Base-by-base conservation (phyloP, 1,284 basidiomycete genomes). In the Tremellales sp. region DNA sequence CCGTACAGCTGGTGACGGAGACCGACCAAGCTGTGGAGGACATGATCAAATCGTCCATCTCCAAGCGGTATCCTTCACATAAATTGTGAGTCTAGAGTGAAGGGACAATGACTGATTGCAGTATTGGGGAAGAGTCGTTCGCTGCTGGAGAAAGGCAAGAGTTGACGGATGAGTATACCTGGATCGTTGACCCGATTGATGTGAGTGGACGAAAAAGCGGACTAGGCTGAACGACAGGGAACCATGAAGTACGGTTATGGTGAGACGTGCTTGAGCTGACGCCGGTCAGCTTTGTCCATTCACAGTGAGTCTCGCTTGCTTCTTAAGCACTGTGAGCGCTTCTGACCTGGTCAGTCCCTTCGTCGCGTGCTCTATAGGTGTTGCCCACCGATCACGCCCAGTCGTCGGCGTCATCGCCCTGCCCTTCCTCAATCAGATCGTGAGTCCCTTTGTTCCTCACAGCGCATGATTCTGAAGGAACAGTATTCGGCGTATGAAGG, bases 11-110 rank as follows among this genome's bases (percentile, higher is more conserved):
- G 24, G 93, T 97, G 10, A 97, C 93, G 0, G 87, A 96, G 75
- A 94, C 89, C 60, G 93, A 98, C 72, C 86, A 93, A 50, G 84
- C 80, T 22, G 91, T 96, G 6, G 93, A 97, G 72, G 84, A 88
- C 56, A 78, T 93, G 47, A 89, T 97, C 46, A 85, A 84, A 71
- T 65, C 77, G 39, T 81, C 84, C 62, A 83, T 97, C 46, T 73
- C 77, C 17, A 73, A 76, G 25, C 78, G 75, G 44, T 96, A 87
- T 68, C 90, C 91, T 0, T 61, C 72, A 10, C 94, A 91, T 73
- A 78, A 84, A 57, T 93, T 92, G 70, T 70, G 43, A 43, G 67
- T 47, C 10, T 2, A 3, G 22, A 11, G 13, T 24, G 13, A 24
- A 25, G 4, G 10, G 22, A n/a, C 8, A 17, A 31, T 13, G 35